Evolutionary conservation across 768 basidiomycete genomes (phyloP), one percentile per base, ranked within the genome.

Genomic region (Exsudoporus frostii): DNA sequence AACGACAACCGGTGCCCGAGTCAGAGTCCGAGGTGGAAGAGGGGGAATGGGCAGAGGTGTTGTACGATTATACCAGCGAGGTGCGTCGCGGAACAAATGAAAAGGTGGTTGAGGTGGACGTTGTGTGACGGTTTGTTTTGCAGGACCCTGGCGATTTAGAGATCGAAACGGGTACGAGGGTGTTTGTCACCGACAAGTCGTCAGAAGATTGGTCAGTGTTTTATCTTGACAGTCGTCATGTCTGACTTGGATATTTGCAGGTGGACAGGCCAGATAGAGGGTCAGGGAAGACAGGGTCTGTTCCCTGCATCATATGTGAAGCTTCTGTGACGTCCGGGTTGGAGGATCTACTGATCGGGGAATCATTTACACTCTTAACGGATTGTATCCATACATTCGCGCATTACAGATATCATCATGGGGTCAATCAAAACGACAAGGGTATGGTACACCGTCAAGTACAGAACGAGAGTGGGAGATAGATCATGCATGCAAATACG

Each of bases 11-110:
- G 22, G n/a, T 11, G 33, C 38, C 39, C 10, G 73, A 73, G 56
- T 64, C 27, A 7, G 42, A 30, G 25, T 14, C 65, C 3, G 74
- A 74, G 41, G 74, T 71, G 45, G 61, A 61, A 9, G 61, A 70
- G 33, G 88, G 86, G 5, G 85, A 88, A 55, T 92, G 90, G 90
- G 88, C 81, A 15, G 83, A 90, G 60, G 90, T 75, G 5, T 59
- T 89, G 67, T 92, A 91, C 62, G 88, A 88, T 54, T 92, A 88
- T 71, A 72, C 72, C 39, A 84, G 88, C 46, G 73, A 74, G 60
- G 89, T 90, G 58, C 38, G 62, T 59, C 20, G 49, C 34, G 4
- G 3, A 11, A 13, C 19, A 25, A 10, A n/a, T n/a, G n/a, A 41
- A 25, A 33, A 24, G 4, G 32, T 46, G 11, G 7, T 11, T 11